A percentile compares a stretch with the other conserved stretches of the same genome.
Conservation (phyloP, 2,329 filamentous ascomycete species). For the Fusarium anguioides region DNA sequence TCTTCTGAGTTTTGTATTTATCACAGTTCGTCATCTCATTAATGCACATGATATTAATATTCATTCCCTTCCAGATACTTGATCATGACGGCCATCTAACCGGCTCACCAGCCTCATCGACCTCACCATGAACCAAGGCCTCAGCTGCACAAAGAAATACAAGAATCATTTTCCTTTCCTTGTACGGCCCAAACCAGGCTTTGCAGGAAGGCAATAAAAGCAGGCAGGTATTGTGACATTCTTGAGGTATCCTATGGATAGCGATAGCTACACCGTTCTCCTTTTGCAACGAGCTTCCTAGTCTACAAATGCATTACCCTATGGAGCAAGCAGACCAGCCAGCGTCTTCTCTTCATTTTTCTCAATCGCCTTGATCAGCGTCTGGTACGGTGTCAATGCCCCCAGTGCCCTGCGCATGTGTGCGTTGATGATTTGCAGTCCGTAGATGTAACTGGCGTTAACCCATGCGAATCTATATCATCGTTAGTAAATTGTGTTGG, state of each 20-base stretch:
- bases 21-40: background rate
- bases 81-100: background rate
- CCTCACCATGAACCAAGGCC: background rate
- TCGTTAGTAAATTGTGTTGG: constrained; percentile 44
- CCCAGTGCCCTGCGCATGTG: constrained; percentile 91
- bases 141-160: background rate
- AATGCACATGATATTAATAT: background rate
- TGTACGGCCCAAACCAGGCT: too few relatives aligned
- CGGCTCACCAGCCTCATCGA: background rate
- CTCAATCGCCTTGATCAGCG: constrained; percentile 76
- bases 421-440: constrained; percentile 85
- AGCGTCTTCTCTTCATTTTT: constrained; percentile 65
- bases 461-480: constrained; percentile 91
- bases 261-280: constrained; percentile 1
- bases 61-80: background rate
- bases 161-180: too few relatives aligned
- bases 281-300: constrained; percentile 14
- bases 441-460: constrained; percentile 97
- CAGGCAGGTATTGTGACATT: constrained; percentile 21
- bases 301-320: constrained; percentile 22
- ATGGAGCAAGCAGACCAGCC: constrained; percentile 53
- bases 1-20: background rate
- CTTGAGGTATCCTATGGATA: constrained; percentile 1
- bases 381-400: constrained; percentile 86
- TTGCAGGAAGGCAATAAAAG: background rate